Conservation (phyloP, 331 rosid species). For the Spiraea crenata region DNA sequence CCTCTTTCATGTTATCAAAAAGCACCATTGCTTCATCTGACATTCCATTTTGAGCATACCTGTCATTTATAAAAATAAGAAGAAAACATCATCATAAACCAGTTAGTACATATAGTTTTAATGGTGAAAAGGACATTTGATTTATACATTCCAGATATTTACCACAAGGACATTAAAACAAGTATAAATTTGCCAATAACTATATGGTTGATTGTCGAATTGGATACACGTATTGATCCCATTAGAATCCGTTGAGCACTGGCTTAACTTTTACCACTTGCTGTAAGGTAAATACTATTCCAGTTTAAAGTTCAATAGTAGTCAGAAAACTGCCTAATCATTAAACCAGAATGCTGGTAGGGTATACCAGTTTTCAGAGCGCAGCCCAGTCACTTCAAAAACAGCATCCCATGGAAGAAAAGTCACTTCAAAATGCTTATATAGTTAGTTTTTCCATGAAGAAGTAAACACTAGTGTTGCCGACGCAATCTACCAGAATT, state of each 20-base stretch:
- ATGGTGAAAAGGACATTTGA: background rate
- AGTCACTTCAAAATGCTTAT: background rate
- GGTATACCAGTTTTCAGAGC: background rate
- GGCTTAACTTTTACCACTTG: background rate
- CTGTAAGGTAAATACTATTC: background rate
- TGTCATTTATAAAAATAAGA: slow-evolving; percentile 30
- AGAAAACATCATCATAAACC: slow-evolving; percentile 5
- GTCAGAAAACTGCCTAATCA: background rate
- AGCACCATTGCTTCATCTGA: slow-evolving; percentile 72
- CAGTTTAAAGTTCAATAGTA: background rate
- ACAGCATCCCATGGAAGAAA: slow-evolving; percentile 9
- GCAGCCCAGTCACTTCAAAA: background rate
- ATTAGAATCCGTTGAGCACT: background rate
- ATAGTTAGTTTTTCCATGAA: background rate
- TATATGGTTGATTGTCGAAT: background rate
- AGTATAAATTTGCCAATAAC: background rate
- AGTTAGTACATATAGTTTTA: background rate
- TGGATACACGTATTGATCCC: background rate
- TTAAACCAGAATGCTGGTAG: background rate
- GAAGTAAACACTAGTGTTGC: background rate
- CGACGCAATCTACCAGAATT: background rate
- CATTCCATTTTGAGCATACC: slow-evolving; percentile 90
- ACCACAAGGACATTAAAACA: background rate
- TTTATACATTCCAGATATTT: background rate
- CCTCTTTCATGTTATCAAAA: slow-evolving; percentile 61